Evolutionary conservation across 2,329 filamentous ascomycete genomes (phyloP).

Genomic region (Stromatinia cepivora): DNA sequence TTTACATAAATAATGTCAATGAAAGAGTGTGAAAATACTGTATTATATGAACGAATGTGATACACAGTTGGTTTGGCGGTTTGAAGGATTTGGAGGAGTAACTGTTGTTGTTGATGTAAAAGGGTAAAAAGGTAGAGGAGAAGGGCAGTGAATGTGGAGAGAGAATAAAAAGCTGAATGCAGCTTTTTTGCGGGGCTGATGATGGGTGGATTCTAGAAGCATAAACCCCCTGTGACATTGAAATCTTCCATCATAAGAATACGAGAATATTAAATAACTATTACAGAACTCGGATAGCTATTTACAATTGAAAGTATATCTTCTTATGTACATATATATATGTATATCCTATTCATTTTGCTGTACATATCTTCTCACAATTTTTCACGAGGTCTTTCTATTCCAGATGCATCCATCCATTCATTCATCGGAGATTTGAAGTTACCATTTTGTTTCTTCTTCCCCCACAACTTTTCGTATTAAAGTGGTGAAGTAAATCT

Average conservation of each 20-base stretch:
- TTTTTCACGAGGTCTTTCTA: neutral
- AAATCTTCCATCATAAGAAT: neutral
- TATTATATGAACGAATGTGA: conserved; percentile 4
- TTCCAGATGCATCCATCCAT: neutral
- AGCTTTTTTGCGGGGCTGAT: neutral
- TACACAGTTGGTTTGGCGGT: neutral
- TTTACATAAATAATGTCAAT: neutral
- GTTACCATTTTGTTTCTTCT: neutral
- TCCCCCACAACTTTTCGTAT: conserved; percentile 7
- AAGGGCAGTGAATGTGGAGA: neutral
- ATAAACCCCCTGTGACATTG: too few relatives aligned
- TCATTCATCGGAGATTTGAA: neutral
- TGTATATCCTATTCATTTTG: neutral
- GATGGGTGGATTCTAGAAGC: neutral
- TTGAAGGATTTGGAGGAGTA: neutral
- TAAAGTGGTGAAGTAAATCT: neutral
- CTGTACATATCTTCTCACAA: too few relatives aligned
- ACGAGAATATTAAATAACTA: neutral
- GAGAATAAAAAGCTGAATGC: neutral
- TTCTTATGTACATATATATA: neutral
- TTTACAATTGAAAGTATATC: neutral
- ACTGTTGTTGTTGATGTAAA: neutral
- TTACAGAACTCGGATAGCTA: neutral
- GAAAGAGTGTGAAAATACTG: neutral
- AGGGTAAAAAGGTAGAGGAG: too few relatives aligned